A percentile compares a stretch with the other conserved stretches of the same genome.
phyloP scores from a whole-genome alignment of 805 yeast genomes.

The Wickerhamiella kazuoi region DNA sequence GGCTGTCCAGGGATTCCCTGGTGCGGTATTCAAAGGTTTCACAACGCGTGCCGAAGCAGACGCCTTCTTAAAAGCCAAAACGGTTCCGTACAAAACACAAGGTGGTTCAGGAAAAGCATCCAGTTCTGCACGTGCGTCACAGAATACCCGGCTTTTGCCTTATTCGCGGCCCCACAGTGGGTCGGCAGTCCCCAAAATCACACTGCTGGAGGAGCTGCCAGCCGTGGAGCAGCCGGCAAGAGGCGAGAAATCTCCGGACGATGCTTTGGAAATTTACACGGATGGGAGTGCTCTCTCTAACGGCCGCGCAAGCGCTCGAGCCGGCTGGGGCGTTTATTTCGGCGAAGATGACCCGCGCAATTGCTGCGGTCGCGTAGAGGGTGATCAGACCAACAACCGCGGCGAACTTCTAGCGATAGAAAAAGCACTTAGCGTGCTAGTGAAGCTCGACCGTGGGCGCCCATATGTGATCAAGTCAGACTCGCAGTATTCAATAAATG shows the following conservation, averaged over 20 bases:
- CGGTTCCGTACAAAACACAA: too few species aligned
- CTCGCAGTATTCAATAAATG: slow-evolving; percentile 45
- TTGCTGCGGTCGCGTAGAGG: slow-evolving; percentile 33
- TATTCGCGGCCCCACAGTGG: background rate
- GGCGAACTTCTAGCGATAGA: slow-evolving; percentile 61
- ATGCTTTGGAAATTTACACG: slow-evolving; percentile 31
- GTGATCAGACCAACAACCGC: slow-evolving; percentile 53
- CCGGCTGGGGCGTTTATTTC: slow-evolving; percentile 66
- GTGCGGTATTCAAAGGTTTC: slow-evolving; percentile 44
- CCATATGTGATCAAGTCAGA: slow-evolving; percentile 38
- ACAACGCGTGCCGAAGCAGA: background rate
- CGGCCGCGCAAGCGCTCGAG: slow-evolving; percentile 28
- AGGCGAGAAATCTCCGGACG: background rate
- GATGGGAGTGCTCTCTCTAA: slow-evolving; percentile 65
- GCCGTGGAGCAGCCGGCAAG: background rate
- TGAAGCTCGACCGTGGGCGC: slow-evolving; percentile 8
- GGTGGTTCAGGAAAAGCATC: background rate
- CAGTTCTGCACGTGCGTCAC: background rate
- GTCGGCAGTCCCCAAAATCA: too few species aligned
- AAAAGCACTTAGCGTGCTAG: slow-evolving; percentile 31
- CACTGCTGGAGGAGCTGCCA: too few species aligned
- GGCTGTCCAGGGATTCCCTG: slow-evolving; percentile 38
- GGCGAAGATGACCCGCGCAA: slow-evolving; percentile 40
- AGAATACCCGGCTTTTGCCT: background rate
- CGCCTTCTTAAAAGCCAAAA: background rate